phyloP scores from a whole-genome alignment of 2,329 filamentous ascomycete species.

The Botrytis porri region DNA sequence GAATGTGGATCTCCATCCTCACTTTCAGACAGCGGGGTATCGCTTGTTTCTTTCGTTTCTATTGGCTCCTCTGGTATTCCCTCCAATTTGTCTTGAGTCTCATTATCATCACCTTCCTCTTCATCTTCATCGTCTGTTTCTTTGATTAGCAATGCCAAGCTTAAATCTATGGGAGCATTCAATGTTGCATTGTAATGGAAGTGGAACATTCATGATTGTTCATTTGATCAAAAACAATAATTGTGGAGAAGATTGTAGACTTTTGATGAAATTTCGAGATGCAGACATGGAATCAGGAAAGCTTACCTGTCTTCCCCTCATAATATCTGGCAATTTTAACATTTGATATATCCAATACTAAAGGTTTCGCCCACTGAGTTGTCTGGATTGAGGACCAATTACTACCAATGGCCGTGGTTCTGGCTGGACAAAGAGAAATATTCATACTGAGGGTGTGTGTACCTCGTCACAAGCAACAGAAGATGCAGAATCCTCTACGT shows the following conservation, averaged over 20 bases:
- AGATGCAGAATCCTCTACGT: conserved; percentile 20
- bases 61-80: conserved; percentile 10
- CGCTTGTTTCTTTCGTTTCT: conserved; percentile 11
- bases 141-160: conserved; percentile 5
- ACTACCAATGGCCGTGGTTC: conserved; percentile 24
- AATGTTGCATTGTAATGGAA: conserved; percentile 1
- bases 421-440: conserved; percentile 36
- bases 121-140: conserved; percentile 6
- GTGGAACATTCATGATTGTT: background rate
- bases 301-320: conserved; percentile 14
- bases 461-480: conserved; percentile 28
- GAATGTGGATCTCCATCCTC: background rate
- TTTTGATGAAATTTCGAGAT: background rate
- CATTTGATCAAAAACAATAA: background rate
- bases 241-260: background rate
- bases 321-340: conserved; percentile 22
- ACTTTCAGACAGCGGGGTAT: conserved; percentile 11
- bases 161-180: background rate
- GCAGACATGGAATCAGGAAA: conserved; percentile 8
- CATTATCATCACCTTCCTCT: background rate
- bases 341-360: conserved; percentile 24
- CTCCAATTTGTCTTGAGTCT: conserved; percentile 7
- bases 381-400: conserved; percentile 27
- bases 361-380: conserved; percentile 17
- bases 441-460: conserved; percentile 32